phyloP scores from a whole-genome alignment of 345 rosid genomes.

The Lepidium sativum region DNA sequence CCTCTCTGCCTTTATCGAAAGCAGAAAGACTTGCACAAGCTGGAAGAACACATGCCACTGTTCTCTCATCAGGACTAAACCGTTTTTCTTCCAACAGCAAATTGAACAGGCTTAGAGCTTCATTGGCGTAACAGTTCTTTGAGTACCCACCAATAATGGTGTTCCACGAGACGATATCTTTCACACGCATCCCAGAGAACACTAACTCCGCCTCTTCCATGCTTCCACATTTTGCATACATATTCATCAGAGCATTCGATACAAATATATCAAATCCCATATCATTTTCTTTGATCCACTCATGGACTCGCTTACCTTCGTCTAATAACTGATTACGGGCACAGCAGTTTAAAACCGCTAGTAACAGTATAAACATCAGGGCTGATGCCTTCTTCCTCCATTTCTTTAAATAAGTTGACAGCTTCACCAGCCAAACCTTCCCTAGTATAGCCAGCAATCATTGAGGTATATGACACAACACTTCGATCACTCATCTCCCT shows the following conservation, averaged over 20 bases:
- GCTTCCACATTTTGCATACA: conserved; percentile 77
- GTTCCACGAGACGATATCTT: conserved; percentile 64
- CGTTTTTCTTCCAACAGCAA: conserved; percentile 34
- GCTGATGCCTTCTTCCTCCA: conserved; percentile 42
- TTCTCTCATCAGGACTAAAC: conserved; percentile 42
- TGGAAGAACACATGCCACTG: conserved; percentile 59
- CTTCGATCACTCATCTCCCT: conserved; percentile 36
- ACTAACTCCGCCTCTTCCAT: conserved; percentile 48
- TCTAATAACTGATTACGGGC: conserved; percentile 47
- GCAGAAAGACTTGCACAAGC: conserved; percentile 70
- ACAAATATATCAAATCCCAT: conserved; percentile 43
- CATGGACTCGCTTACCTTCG: conserved; percentile 48
- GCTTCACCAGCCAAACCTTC: conserved; percentile 44
- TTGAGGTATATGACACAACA: conserved; percentile 65
- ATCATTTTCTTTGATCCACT: conserved; percentile 38
- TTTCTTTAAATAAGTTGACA: conserved; percentile 40
- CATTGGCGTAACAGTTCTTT: conserved; percentile 47
- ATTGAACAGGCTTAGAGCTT: conserved; percentile 44
- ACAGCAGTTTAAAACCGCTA: conserved; percentile 56
- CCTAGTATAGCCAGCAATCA: conserved; percentile 69
- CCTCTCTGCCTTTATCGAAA: conserved; percentile 57
- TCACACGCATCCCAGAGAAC: conserved; percentile 39
- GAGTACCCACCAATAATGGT: conserved; percentile 66
- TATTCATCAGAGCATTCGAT: conserved; percentile 61
- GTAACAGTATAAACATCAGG: conserved; percentile 49